Percentiles rank a stretch among this genome's conserved stretches.
Evolutionary conservation across 495 filamentous ascomycete species (phyloP).

Genomic region (Rhypophila decipiens): DNA sequence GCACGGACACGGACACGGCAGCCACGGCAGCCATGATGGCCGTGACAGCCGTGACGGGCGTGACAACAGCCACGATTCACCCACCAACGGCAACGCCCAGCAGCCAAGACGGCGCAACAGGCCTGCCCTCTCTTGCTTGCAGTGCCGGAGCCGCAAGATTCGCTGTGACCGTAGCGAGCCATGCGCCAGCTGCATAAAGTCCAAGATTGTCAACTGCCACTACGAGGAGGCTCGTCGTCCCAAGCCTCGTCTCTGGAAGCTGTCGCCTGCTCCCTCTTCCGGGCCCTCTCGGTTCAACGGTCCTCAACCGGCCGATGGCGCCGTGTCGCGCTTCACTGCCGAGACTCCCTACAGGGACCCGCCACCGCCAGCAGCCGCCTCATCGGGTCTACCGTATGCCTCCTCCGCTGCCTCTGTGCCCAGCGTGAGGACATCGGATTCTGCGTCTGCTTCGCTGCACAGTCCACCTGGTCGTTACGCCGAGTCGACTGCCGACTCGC

Average conservation of each 20-base stretch:
- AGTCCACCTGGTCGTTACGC: constrained; percentile 8
- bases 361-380: not conserved
- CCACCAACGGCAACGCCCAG: not conserved
- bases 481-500: constrained; percentile 8
- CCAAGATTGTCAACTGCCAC: constrained; percentile 37
- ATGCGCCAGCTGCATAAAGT: constrained; percentile 45
- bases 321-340: not conserved
- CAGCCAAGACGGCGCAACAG: constrained; percentile 33
- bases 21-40: not conserved
- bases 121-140: constrained; percentile 44
- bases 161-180: constrained; percentile 48
- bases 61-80: not conserved
- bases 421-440: constrained; percentile 9
- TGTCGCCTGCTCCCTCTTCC: constrained; percentile 16
- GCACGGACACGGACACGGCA: not conserved
- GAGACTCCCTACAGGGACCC: not conserved
- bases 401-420: constrained; percentile 7
- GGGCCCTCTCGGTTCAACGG: constrained; percentile 1
- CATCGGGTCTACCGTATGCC: constrained; percentile 8
- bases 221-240: constrained; percentile 33
- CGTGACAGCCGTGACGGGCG: too few relatives aligned
- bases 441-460: constrained; percentile 1
- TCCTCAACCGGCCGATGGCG: not conserved
- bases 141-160: constrained; percentile 50
- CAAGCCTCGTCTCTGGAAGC: constrained; percentile 25